Evolutionary conservation across 164 flowering plant species (phyloP).

Genomic region (Magnolia sinica): DNA sequence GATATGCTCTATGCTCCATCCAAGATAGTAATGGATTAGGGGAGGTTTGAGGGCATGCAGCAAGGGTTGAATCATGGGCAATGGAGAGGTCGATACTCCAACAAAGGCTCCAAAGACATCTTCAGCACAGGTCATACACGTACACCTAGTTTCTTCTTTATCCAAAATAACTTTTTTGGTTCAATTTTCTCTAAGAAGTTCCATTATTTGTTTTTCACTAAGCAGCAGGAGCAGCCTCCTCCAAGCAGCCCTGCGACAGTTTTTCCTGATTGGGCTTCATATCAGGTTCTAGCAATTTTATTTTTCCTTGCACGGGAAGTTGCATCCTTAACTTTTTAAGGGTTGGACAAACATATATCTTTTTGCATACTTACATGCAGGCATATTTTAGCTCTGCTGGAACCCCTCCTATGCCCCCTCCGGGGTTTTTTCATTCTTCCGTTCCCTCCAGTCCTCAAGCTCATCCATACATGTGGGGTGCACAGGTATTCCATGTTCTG

Average conservation of each 20-base stretch:
- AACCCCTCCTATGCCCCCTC: conserved; percentile 34
- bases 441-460: conserved; percentile 31
- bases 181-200: neutral
- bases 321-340: neutral
- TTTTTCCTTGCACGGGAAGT: neutral
- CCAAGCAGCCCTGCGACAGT: conserved; percentile 23
- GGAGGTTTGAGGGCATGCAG: conserved; percentile 13
- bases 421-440: conserved; percentile 26
- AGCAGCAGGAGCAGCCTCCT: conserved; percentile 31
- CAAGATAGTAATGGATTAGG: conserved; percentile 3
- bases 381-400: conserved; percentile 36
- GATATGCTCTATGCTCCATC: neutral
- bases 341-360: neutral
- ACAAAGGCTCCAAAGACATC: conserved; percentile 29
- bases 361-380: conserved; percentile 13
- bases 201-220: neutral
- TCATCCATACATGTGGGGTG: conserved; percentile 41
- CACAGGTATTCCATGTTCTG: conserved; percentile 27
- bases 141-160: neutral
- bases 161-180: neutral
- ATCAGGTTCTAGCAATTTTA: conserved; percentile 18
- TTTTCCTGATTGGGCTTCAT: conserved; percentile 33
- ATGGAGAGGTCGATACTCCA: conserved; percentile 28
- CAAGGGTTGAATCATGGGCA: conserved; percentile 27
- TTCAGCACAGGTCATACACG: conserved; percentile 20